These are phyloP conservation scores for Allantophomopsis cytisporea DNA, from an alignment of 2,329 filamentous ascomycete species.

Conservation along the genomic window DNA sequence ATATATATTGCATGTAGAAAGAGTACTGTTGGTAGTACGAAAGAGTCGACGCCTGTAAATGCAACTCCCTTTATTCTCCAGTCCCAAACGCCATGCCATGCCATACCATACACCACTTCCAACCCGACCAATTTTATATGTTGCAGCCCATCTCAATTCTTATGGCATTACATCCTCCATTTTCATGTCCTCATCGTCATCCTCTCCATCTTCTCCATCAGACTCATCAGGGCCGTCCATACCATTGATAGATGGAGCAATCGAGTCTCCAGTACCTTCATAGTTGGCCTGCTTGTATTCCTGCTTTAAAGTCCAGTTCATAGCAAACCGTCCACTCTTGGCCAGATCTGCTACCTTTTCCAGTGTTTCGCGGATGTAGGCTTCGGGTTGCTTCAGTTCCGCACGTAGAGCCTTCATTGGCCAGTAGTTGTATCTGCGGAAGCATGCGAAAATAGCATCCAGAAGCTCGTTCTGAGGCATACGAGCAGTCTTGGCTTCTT, in stretches of 20 bases:
- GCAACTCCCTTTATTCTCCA: too few relatives aligned
- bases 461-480: constrained; percentile 81
- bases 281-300: constrained; percentile 47
- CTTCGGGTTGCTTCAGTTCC: constrained; percentile 72
- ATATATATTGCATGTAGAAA: too few relatives aligned
- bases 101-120: too few relatives aligned
- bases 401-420: constrained; percentile 77
- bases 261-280: constrained; percentile 35
- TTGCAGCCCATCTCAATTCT: neutral
- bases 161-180: constrained; percentile 61
- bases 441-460: constrained; percentile 72
- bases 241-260: constrained; percentile 24
- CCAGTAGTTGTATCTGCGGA: constrained; percentile 84
- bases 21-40: too few relatives aligned
- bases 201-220: constrained; percentile 40
- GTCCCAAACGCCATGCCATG: too few relatives aligned
- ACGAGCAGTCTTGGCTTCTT: constrained; percentile 76
- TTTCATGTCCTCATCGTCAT: constrained; percentile 52
- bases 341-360: constrained; percentile 73
- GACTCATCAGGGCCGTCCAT: constrained; percentile 27
- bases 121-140: too few relatives aligned
- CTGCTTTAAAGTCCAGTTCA: constrained; percentile 69
- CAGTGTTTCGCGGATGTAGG: constrained; percentile 77
- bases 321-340: constrained; percentile 72
- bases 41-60: too few relatives aligned